Evolutionary conservation across 78 protist genomes (phyloP).

Genomic region (Anaeramoeba flamelloides): DNA sequence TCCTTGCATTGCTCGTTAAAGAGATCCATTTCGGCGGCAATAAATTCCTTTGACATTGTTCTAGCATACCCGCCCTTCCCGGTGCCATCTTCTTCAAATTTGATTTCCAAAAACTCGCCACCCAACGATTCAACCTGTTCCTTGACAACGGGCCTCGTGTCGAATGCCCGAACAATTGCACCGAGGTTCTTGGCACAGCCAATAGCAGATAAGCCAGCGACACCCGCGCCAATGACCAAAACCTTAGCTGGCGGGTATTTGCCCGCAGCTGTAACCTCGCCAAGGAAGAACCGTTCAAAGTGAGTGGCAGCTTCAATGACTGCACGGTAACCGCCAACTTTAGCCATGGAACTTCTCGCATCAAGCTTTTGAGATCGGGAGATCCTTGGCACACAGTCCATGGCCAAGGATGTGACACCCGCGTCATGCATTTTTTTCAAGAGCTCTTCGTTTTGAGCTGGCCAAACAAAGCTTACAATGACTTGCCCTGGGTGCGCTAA

Average conservation of each 20-base stretch:
- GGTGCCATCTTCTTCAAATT: constrained; percentile 65
- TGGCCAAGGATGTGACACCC: constrained; percentile 50
- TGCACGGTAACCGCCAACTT: constrained; percentile 86
- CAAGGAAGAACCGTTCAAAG: constrained; percentile 68
- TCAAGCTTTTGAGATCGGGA: constrained; percentile 77
- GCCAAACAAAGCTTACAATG: constrained; percentile 9
- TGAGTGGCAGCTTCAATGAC: constrained; percentile 67
- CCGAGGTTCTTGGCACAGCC: constrained; percentile 70
- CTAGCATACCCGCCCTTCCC: constrained; percentile 87
- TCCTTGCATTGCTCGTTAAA: constrained; percentile 58
- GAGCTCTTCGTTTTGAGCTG: constrained; percentile 2
- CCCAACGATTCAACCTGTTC: constrained; percentile 57
- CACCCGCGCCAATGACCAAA: constrained; percentile 84
- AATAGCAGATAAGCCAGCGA: constrained; percentile 92
- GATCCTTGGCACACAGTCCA: constrained; percentile 75
- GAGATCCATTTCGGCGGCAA: constrained; percentile 72
- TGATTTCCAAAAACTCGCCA: constrained; percentile 79
- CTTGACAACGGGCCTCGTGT: constrained; percentile 64
- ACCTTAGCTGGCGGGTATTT: constrained; percentile 78
- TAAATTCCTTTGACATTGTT: constrained; percentile 66
- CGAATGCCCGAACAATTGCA: constrained; percentile 88
- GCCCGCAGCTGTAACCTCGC: constrained; percentile 93
- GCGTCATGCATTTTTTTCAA: background rate
- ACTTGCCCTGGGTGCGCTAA: background rate
- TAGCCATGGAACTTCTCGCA: constrained; percentile 78